Evolutionary conservation across 2,329 filamentous ascomycete genomes (phyloP), one percentile per base, ranked within the genome.

Genomic region (Elsinoe necatrix): DNA sequence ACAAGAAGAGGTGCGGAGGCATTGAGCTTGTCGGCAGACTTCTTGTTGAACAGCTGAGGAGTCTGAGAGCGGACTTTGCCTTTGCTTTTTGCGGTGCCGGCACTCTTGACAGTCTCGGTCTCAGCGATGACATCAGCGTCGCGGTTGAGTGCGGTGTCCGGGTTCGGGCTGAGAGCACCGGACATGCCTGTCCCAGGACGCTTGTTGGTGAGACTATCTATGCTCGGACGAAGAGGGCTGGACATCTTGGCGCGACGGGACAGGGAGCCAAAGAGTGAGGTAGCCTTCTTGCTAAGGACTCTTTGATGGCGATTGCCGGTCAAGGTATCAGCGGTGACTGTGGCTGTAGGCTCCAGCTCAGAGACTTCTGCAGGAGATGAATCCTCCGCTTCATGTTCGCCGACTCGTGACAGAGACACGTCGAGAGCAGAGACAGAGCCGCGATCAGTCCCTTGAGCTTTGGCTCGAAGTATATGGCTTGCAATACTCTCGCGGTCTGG

Each of bases 181-280:
- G 45, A 50, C 45, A 50, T 50, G 25, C 27, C 27, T 2, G 45
- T 50, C 9, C 45, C 45, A 14, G 45, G 45, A 31, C 45, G 45
- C 45, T 45, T 45, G 20, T n/a, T 42, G 14, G 16, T 42, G 20
- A 31, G 23, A 37, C 54, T 56, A n/a, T 56, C 54, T 18, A 35
- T 54, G 27, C 54, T 56, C 21, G 51, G 54, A 12, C 54, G 59
- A 3, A 48, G 39, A 3, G 37, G 23, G 1, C 37, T 35, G 4
- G 42, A 48, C 45, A 55, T 45, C 29, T 59, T 57, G 57, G 58
- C 39, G 58, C 59, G 42, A 52, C 63, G 65, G 20, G 66, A 65
- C 55, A 70, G 59, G 7, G 67, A 70, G 41, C 69, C 68, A 12
- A 71, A 64, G 58, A 70, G 62, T 7, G 67, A 69, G 21, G 63